A percentile compares a stretch with the other conserved stretches of the same genome.
Evolutionary conservation across 192 early-diverging fungal species (phyloP).

Genomic region (Backusella westeae): DNA sequence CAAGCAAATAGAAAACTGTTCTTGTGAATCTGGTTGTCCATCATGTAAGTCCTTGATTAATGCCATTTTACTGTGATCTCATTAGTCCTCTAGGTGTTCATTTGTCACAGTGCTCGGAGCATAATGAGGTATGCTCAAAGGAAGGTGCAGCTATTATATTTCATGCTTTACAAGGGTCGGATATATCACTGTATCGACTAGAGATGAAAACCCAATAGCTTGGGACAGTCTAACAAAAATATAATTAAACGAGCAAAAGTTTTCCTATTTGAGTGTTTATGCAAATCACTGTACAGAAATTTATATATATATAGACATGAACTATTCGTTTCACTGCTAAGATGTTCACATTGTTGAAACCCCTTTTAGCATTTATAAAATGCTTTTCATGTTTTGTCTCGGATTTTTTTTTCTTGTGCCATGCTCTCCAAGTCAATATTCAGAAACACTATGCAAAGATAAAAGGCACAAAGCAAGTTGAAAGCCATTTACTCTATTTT

Average conservation of each 20-base stretch:
- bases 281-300: too few relatives aligned
- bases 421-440: background rate
- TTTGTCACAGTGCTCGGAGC: constrained; percentile 39
- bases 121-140: constrained; percentile 44
- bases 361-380: background rate
- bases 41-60: constrained; percentile 31
- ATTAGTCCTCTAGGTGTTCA: constrained; percentile 30
- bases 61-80: background rate
- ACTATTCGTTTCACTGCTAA: background rate
- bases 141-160: constrained; percentile 47
- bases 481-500: background rate
- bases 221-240: background rate
- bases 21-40: constrained; percentile 49
- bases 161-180: background rate
- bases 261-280: background rate
- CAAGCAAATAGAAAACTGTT: constrained; percentile 40
- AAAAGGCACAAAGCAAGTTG: background rate
- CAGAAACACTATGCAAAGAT: background rate
- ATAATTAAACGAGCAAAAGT: background rate
- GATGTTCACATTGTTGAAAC: background rate
- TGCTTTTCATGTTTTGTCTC: background rate
- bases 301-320: too few relatives aligned
- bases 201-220: background rate
- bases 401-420: background rate
- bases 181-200: background rate